Percentiles rank a stretch among this genome's conserved stretches.
These are phyloP conservation scores for Fusarium succisae DNA, from an alignment of 2,329 filamentous ascomycete genomes.

Conservation along the genomic window DNA sequence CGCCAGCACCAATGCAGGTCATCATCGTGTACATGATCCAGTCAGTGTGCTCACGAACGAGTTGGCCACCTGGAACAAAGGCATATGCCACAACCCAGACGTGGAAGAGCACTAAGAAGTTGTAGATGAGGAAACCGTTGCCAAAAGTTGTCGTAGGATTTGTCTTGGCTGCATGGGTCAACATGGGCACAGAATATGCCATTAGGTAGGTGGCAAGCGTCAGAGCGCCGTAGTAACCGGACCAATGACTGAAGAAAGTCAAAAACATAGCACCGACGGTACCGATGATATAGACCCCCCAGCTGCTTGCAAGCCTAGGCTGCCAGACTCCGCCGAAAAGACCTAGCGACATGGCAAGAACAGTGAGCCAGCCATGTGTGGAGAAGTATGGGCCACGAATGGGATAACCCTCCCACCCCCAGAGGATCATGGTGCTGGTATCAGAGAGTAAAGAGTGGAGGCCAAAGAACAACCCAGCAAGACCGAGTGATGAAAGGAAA, in stretches of 20 bases:
- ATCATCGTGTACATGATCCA: conserved; percentile 93
- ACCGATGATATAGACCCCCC: conserved; percentile 82
- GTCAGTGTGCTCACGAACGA: conserved; percentile 93
- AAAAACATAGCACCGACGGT: conserved; percentile 81
- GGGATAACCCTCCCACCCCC: conserved; percentile 97
- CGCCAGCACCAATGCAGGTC: conserved; percentile 82
- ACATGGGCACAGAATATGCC: conserved; percentile 78
- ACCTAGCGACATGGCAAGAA: conserved; percentile 86
- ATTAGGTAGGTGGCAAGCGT: conserved; percentile 80
- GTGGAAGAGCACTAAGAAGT: conserved; percentile 94
- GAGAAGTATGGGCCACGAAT: conserved; percentile 86
- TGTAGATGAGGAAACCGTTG: conserved; percentile 89
- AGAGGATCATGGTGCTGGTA: conserved; percentile 98
- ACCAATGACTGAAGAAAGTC: conserved; percentile 83
- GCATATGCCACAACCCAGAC: conserved; percentile 99
- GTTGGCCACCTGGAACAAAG: conserved; percentile 92
- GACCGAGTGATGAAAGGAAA: conserved; percentile 75
- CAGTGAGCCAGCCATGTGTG: conserved; percentile 88
- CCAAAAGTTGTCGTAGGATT: conserved; percentile 85
- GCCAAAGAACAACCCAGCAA: conserved; percentile 87
- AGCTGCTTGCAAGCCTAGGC: conserved; percentile 76
- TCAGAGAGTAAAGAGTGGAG: conserved; percentile 94
- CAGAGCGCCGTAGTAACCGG: conserved; percentile 87
- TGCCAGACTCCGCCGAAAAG: conserved; percentile 78
- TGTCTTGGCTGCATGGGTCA: conserved; percentile 79